Base-by-base conservation (phyloP, 148 eudicot genomes). In the Rheum nobile region DNA sequence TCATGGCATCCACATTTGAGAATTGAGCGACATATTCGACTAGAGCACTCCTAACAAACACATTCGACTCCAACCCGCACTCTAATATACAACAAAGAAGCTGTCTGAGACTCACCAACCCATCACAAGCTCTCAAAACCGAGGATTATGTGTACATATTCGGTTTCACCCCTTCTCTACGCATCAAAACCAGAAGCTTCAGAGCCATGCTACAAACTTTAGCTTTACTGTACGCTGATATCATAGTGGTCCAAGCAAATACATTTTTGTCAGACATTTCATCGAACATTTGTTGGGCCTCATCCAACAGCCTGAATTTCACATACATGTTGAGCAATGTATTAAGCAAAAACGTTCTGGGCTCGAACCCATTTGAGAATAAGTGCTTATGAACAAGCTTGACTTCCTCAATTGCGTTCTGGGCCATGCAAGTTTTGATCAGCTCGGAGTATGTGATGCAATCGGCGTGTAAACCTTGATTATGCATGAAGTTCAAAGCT, bases 1-100 rank as follows among this genome's bases (percentile, higher is more conserved):
- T 92, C 91, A 96, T 90, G 13, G 77, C 78, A 14, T 90, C 91
- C 1, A 86, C 79, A 77, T 96, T 96, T 21, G 90, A 84, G 50
- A 77, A 72, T 57, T 84, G 76, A 75, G 78, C 71, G 22, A 41
- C 72, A 42, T 83, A 76, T 69, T 82, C 85, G 72, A 82, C 75
- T 71, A 85, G 68, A 67, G 87, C 83, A 76, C 87, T 85, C 79
- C 85, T 76, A 11, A 85, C 85, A 80, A 77, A 85, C 24, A 82
- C 82, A 72, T 85, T 85, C 34, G 83, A 80, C 59, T 82, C 85
- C 8, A 85, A 74, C 14, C 87, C 87, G 76, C 68, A 74, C 77
- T 82, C 82, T 0, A 76, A 54, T 39, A 82, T 73, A 71, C 83
- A 41, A 75, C 87, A 77, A 76, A 82, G 87, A 68, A 85, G 68